Conservation (phyloP, 108 stramenopile species). For the Cyclotella atomus region DNA sequence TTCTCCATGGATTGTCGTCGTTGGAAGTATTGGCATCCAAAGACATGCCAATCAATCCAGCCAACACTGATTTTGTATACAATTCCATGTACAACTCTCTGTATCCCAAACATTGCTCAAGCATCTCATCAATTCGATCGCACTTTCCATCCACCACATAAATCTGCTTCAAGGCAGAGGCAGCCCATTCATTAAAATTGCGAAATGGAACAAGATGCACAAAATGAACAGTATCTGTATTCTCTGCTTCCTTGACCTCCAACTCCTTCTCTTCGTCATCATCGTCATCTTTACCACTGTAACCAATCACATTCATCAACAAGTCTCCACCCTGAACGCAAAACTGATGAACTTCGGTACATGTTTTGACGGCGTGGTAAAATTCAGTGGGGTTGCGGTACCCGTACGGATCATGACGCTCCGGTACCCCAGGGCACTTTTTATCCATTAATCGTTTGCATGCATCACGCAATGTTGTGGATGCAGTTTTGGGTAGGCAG, state of each 20-base stretch:
- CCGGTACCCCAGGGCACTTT: conserved; percentile 1
- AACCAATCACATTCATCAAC: conserved; percentile 29
- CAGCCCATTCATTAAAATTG: conserved; percentile 41
- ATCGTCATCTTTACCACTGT: neutral
- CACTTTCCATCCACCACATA: conserved; percentile 28
- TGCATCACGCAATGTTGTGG: conserved; percentile 31
- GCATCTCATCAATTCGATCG: conserved; percentile 19
- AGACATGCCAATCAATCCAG: conserved; percentile 25
- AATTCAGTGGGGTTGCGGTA: conserved; percentile 31
- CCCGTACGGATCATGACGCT: conserved; percentile 27
- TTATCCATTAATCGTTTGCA: conserved; percentile 11
- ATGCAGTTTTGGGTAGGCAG: conserved; percentile 40
- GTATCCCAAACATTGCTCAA: conserved; percentile 40
- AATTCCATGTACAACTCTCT: conserved; percentile 40
- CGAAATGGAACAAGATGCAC: conserved; percentile 37
- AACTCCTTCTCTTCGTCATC: conserved; percentile 2
- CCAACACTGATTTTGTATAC: conserved; percentile 33
- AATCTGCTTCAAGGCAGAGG: conserved; percentile 36
- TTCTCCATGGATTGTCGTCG: conserved; percentile 3
- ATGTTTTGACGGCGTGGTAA: neutral
- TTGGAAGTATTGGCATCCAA: conserved; percentile 8
- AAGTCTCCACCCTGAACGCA: conserved; percentile 41
- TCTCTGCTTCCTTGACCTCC: neutral
- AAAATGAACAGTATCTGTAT: conserved; percentile 15
- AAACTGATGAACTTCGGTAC: conserved; percentile 32